Conservation (phyloP, 1,139 yeast species). For the Yamadazyma mexicana region DNA sequence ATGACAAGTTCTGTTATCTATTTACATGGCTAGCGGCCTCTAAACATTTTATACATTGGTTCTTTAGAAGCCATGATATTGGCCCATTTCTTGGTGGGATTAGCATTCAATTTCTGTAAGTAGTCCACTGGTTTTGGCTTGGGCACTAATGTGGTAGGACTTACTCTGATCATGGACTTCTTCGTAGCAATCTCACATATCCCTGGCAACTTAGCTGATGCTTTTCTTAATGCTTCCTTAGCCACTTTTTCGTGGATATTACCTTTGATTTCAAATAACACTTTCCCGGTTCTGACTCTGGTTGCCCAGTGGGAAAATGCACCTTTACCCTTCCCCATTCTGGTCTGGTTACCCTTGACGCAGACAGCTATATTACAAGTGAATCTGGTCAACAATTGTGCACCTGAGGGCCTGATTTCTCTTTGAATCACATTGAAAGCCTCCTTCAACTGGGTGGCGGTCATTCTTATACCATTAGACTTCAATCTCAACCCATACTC, state of each 20-base stretch:
- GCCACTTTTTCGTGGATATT: conserved; percentile 87
- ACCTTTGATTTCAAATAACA: conserved; percentile 82
- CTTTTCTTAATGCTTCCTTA: conserved; percentile 87
- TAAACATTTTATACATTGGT: conserved; percentile 50
- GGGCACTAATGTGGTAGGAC: conserved; percentile 51
- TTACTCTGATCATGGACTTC: conserved; percentile 68
- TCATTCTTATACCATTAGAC: conserved; percentile 79
- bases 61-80: conserved; percentile 51
- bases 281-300: conserved; percentile 93
- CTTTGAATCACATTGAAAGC: conserved; percentile 87
- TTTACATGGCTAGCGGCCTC: conserved; percentile 46
- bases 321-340: conserved; percentile 99
- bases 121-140: conserved; percentile 53
- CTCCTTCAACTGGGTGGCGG: conserved; percentile 89
- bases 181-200: conserved; percentile 79
- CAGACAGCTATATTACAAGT: conserved; percentile 89
- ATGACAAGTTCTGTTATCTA: background rate
- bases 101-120: conserved; percentile 51
- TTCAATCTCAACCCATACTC: conserved; percentile 83
- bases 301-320: conserved; percentile 97
- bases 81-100: conserved; percentile 66
- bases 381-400: conserved; percentile 74
- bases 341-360: conserved; percentile 95
- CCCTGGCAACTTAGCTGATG: conserved; percentile 92
- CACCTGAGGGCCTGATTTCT: conserved; percentile 72